A percentile compares a stretch with the other conserved stretches of the same genome.
Conservation (phyloP, 208 protist species). For the Leishmania gerbilli region DNA sequence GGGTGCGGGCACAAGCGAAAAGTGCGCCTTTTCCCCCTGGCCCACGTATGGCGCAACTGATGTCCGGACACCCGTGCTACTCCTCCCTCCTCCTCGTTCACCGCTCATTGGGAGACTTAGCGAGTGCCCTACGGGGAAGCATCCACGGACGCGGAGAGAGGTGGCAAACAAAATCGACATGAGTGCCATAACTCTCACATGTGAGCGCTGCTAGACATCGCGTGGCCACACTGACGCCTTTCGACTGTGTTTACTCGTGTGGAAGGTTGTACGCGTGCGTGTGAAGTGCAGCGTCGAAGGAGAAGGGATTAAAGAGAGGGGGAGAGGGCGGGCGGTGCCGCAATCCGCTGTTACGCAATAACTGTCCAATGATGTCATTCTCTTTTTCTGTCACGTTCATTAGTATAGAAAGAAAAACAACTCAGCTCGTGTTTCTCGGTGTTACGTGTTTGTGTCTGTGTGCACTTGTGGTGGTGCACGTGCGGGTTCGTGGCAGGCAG, state of each 20-base stretch:
- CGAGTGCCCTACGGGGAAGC: not conserved
- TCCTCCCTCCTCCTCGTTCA: not conserved
- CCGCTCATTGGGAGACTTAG: not conserved
- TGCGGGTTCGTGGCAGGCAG: not conserved
- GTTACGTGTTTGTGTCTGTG: slow-evolving; percentile 2
- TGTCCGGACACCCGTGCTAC: not conserved
- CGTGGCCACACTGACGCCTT: not conserved
- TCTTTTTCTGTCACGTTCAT: not conserved
- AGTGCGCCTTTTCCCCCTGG: not conserved
- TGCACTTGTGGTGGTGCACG: not conserved
- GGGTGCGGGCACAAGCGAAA: not conserved
- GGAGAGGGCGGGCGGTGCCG: not conserved
- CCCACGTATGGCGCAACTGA: not conserved
- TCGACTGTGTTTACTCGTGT: not conserved
- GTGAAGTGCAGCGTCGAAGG: not conserved
- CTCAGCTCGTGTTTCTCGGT: not conserved
- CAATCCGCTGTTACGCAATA: not conserved
- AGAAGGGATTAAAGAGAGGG: not conserved
- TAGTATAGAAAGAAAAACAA: not conserved
- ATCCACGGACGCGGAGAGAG: not conserved
- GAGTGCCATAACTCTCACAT: not conserved
- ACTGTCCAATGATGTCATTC: not conserved
- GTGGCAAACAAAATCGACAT: not conserved
- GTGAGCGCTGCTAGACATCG: not conserved
- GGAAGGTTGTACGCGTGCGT: not conserved